phyloP scores from a whole-genome alignment of 2,329 filamentous ascomycete genomes.

The Colletotrichum neosansevieriae region DNA sequence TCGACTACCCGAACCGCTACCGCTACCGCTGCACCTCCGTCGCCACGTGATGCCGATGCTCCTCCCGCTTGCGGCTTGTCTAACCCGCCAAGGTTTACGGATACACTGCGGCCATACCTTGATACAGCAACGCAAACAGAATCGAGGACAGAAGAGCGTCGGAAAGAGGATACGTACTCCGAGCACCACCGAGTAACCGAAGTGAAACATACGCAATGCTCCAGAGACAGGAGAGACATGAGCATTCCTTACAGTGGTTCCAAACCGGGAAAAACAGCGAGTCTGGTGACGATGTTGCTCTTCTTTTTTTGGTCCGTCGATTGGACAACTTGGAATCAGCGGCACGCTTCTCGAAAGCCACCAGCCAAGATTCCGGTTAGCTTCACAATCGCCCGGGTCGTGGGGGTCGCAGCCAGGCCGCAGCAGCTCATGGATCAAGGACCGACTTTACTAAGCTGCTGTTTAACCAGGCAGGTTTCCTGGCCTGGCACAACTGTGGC shows the following conservation, averaged over 20 bases:
- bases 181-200: neutral
- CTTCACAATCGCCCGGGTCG: neutral
- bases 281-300: neutral
- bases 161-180: neutral
- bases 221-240: neutral
- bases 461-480: too few relatives aligned
- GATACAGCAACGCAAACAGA: neutral
- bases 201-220: neutral
- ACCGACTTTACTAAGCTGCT: too few relatives aligned
- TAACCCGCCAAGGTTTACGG: neutral
- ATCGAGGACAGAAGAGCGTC: neutral
- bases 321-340: too few relatives aligned
- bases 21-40: slow-evolving; percentile 1
- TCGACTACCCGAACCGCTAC: neutral
- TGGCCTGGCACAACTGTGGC: neutral
- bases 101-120: neutral
- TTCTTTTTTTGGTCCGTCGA: neutral
- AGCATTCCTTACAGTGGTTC: neutral
- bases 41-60: neutral
- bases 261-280: neutral
- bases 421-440: neutral
- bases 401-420: neutral
- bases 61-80: too few relatives aligned
- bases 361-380: neutral
- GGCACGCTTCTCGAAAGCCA: neutral